These are phyloP conservation scores for Protomyces arabidopsidicola DNA, from an alignment of 1,139 yeast genomes.

Conservation along the genomic window DNA sequence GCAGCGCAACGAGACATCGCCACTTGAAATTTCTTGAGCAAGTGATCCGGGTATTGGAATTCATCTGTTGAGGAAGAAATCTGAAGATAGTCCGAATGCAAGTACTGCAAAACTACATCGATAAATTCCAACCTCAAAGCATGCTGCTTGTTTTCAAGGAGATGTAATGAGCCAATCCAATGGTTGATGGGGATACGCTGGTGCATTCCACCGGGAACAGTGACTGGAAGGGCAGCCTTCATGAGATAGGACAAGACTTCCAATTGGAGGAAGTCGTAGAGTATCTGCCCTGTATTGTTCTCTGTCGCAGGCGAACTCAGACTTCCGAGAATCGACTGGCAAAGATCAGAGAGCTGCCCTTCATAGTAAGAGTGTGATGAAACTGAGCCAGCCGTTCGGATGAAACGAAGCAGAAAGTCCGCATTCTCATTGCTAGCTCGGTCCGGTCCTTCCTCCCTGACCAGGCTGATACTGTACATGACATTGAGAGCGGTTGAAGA, in stretches of 20 bases:
- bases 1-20: not conserved
- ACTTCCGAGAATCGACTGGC: constrained; percentile 46
- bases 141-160: not conserved
- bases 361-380: constrained; percentile 70
- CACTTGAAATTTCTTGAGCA: not conserved
- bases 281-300: not conserved
- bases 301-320: constrained; percentile 24
- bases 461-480: not conserved
- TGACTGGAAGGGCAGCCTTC: not conserved
- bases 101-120: not conserved
- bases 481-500: constrained; percentile 1
- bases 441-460: not conserved
- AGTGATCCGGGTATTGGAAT: not conserved
- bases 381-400: constrained; percentile 54
- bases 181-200: not conserved
- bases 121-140: not conserved
- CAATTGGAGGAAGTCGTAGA: not conserved
- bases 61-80: not conserved
- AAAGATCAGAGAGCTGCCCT: constrained; percentile 74
- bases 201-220: not conserved
- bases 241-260: not conserved
- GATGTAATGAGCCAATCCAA: not conserved
- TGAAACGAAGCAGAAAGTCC: constrained; percentile 34
- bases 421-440: not conserved
- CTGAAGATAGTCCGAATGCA: not conserved